Evolutionary conservation across 1,284 basidiomycete species (phyloP).

Genomic region (Malassezia caprae): DNA sequence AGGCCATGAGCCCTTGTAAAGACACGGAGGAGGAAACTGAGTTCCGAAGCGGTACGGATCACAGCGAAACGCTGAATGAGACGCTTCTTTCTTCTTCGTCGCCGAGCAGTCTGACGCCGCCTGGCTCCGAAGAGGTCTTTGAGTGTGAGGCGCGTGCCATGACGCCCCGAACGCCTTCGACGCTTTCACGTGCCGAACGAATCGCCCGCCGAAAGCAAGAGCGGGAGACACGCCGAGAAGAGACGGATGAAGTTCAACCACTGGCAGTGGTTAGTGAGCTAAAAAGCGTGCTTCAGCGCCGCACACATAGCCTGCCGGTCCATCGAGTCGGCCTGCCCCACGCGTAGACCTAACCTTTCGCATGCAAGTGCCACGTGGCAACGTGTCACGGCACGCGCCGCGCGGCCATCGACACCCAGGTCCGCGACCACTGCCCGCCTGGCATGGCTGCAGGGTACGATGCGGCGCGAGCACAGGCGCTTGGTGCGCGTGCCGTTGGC

Average conservation of each 20-base stretch:
- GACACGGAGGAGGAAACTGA: not conserved
- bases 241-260: not conserved
- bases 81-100: slow-evolving; percentile 27
- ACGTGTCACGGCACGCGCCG: not conserved
- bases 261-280: slow-evolving; percentile 11
- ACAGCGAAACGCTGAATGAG: not conserved
- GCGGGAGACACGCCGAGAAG: not conserved
- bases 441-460: slow-evolving; percentile 3
- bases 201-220: slow-evolving; percentile 18
- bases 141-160: slow-evolving; percentile 26
- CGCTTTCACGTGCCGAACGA: slow-evolving; percentile 29
- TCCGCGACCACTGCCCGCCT: not conserved
- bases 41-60: not conserved
- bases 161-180: slow-evolving; percentile 8
- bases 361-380: slow-evolving; percentile 5
- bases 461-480: not conserved
- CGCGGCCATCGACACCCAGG: not conserved
- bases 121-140: slow-evolving; percentile 36
- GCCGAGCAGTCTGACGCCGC: slow-evolving; percentile 27
- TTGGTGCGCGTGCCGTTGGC: not conserved
- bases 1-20: not conserved
- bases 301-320: not conserved
- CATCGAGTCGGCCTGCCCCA: not conserved
- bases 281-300: slow-evolving; percentile 11
- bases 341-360: not conserved